A percentile compares a stretch with the other conserved stretches of the same genome.
These are phyloP conservation scores for Tylopilus rubrobrunneus DNA, from an alignment of 768 basidiomycete genomes.

Conservation along the genomic window DNA sequence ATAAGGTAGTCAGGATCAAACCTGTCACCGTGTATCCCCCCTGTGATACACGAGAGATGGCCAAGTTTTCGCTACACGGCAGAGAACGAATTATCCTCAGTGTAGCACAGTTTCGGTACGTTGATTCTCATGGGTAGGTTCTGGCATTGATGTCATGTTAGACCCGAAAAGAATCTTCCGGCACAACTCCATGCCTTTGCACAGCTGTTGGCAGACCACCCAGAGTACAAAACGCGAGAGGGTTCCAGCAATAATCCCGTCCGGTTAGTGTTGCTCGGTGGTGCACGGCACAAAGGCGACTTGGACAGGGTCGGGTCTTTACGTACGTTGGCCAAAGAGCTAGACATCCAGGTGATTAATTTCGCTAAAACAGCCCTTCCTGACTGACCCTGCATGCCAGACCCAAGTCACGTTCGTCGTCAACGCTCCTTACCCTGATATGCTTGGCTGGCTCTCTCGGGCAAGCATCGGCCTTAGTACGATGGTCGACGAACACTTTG, in stretches of 20 bases:
- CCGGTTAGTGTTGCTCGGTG: slow-evolving; percentile 76
- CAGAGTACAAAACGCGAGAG: slow-evolving; percentile 43
- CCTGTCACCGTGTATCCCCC: slow-evolving; percentile 78
- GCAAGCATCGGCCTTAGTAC: slow-evolving; percentile 89
- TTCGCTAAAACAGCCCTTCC: background rate
- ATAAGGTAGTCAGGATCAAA: background rate
- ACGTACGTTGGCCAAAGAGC: slow-evolving; percentile 50
- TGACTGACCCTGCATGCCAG: slow-evolving; percentile 36
- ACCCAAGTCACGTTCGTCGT: slow-evolving; percentile 71
- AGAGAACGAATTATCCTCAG: slow-evolving; percentile 73
- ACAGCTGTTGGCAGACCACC: slow-evolving; percentile 51
- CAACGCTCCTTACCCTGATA: slow-evolving; percentile 73
- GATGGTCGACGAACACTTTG: slow-evolving; percentile 98
- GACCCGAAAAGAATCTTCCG: slow-evolving; percentile 93
- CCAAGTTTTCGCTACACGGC: slow-evolving; percentile 45
- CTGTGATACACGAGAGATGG: slow-evolving; percentile 79
- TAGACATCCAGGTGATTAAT: slow-evolving; percentile 59
- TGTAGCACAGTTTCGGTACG: slow-evolving; percentile 89
- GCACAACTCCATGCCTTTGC: slow-evolving; percentile 73
- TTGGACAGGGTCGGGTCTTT: slow-evolving; percentile 62
- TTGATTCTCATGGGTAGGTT: background rate
- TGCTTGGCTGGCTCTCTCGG: slow-evolving; percentile 66
- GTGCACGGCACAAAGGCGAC: slow-evolving; percentile 78
- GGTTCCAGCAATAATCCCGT: slow-evolving; percentile 32
- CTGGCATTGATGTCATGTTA: slow-evolving; percentile 24